phyloP scores from a whole-genome alignment of 2,329 filamentous ascomycete species.

The Arthroderma sp. region DNA sequence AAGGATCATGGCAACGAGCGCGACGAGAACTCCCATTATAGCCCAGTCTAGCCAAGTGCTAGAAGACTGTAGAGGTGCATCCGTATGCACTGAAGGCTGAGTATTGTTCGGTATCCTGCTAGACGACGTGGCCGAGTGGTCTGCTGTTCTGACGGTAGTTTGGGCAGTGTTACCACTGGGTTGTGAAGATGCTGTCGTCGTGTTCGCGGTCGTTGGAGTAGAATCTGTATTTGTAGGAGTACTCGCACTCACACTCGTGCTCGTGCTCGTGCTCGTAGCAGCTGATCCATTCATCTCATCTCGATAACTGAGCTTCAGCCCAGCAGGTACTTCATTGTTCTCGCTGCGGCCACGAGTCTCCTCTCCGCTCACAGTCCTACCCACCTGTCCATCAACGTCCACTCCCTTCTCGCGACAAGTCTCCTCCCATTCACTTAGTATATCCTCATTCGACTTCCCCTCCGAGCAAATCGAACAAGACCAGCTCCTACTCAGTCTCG shows the following conservation, averaged over 20 bases:
- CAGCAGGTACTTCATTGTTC: constrained; percentile 37
- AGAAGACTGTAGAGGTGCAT: constrained; percentile 22
- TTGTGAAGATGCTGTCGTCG: background rate
- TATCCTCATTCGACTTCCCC: constrained; percentile 52
- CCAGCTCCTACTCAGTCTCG: constrained; percentile 52
- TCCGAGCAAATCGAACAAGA: constrained; percentile 54
- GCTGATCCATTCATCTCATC: constrained; percentile 28
- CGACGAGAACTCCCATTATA: constrained; percentile 58
- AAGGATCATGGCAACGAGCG: constrained; percentile 56
- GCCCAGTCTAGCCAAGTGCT: constrained; percentile 68
- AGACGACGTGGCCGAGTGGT: background rate
- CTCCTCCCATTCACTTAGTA: constrained; percentile 58
- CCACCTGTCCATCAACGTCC: constrained; percentile 28
- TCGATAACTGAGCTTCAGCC: constrained; percentile 25
- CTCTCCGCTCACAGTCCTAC: constrained; percentile 26
- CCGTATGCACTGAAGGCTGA: background rate
- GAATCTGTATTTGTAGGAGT: background rate
- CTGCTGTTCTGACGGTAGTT: background rate
- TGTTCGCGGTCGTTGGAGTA: background rate
- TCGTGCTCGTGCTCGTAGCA: background rate
- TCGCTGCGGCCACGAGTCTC: constrained; percentile 17
- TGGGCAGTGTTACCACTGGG: background rate
- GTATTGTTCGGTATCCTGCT: background rate
- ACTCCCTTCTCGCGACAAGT: constrained; percentile 34
- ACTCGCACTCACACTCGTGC: background rate